Percentiles rank a stretch among this genome's conserved stretches.
Evolutionary conservation across 179 eudicot genomes (phyloP).

Genomic region (Nepenthes alata): DNA sequence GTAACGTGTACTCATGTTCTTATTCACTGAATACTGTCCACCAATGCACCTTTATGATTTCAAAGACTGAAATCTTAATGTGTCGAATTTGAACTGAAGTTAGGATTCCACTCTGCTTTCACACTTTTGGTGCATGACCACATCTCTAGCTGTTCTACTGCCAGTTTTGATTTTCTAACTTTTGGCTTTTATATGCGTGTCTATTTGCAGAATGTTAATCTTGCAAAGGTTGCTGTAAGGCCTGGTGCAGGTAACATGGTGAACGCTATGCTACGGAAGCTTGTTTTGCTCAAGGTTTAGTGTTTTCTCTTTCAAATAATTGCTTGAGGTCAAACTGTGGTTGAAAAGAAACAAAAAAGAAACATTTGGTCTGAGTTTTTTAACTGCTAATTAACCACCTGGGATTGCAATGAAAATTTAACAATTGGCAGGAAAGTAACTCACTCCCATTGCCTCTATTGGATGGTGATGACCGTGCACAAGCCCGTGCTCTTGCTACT

Average conservation of each 20-base stretch:
- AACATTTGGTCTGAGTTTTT: neutral
- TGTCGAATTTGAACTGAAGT: neutral
- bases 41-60: no score
- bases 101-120: no score
- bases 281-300: conserved; percentile 58
- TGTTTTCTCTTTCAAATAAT: conserved; percentile 1
- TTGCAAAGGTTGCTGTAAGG: conserved; percentile 88
- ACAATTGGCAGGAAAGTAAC: conserved; percentile 45
- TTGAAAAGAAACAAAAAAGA: neutral
- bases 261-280: conserved; percentile 85
- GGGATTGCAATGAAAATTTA: neutral
- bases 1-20: no score
- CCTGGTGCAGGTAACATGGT: conserved; percentile 99
- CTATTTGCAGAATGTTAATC: conserved; percentile 70
- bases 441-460: conserved; percentile 70
- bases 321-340: neutral
- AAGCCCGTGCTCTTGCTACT: conserved; percentile 90
- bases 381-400: neutral
- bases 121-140: no score
- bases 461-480: conserved; percentile 70
- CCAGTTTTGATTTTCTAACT: neutral
- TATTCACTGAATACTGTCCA: no score
- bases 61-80: neutral
- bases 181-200: conserved; percentile 1
- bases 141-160: no score